phyloP scores from a whole-genome alignment of 441 rosid species.

The Raphanus hybrid region DNA sequence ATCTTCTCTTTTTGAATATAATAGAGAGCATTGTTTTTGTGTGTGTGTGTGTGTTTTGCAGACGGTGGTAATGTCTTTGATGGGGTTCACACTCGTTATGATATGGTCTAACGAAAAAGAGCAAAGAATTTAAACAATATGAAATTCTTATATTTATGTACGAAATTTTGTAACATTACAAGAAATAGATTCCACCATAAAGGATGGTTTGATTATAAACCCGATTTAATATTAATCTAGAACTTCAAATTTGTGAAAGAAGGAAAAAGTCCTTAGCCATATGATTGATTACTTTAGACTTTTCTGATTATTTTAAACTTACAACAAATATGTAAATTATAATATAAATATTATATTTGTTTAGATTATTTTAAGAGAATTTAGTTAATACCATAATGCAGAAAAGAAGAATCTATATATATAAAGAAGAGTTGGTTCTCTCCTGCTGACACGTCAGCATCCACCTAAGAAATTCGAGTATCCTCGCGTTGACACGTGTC shows the following conservation, averaged over 20 bases:
- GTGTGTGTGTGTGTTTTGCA: constrained; percentile 42
- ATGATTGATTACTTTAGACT: too few relatives aligned
- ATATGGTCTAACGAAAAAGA: constrained; percentile 64
- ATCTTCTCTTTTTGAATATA: neutral
- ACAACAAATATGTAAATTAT: too few relatives aligned
- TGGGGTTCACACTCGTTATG: constrained; percentile 88
- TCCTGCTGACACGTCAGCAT: too few relatives aligned
- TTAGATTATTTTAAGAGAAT: too few relatives aligned
- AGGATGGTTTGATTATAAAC: neutral
- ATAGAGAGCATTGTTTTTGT: neutral
- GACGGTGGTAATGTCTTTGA: constrained; percentile 93
- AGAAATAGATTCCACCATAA: neutral
- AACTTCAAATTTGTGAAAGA: neutral
- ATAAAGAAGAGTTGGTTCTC: too few relatives aligned
- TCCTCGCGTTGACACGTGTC: too few relatives aligned
- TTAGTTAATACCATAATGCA: too few relatives aligned
- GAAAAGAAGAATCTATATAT: too few relatives aligned
- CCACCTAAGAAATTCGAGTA: too few relatives aligned
- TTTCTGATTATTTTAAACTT: too few relatives aligned
- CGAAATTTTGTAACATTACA: neutral
- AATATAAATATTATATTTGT: too few relatives aligned
- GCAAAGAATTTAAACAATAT: neutral
- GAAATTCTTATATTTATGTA: neutral
- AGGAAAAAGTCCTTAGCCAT: neutral
- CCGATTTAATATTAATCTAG: neutral